Percentiles rank a stretch among this genome's conserved stretches.
These are phyloP conservation scores for Talaromyces verruculosus DNA, from an alignment of 2,329 filamentous ascomycete genomes.

Conservation along the genomic window DNA sequence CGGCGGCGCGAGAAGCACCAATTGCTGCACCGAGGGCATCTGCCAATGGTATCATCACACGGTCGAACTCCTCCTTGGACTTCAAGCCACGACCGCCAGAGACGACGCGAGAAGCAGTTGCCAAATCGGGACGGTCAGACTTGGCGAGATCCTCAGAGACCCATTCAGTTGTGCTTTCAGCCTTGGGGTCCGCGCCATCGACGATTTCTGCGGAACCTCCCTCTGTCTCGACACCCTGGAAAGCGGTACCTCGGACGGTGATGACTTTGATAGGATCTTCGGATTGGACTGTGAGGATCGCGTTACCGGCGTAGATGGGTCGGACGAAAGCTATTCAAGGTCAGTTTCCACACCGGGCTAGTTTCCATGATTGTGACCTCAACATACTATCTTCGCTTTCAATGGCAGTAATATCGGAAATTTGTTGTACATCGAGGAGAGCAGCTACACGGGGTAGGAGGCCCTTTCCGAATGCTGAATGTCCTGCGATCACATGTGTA, in stretches of 20 bases:
- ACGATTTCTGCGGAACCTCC: slow-evolving; percentile 74
- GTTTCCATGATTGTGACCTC: neutral
- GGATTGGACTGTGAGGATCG: slow-evolving; percentile 92
- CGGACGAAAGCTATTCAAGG: slow-evolving; percentile 70
- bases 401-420: slow-evolving; percentile 86
- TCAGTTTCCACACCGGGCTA: slow-evolving; percentile 18
- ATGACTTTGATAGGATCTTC: slow-evolving; percentile 81
- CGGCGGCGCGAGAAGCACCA: slow-evolving; percentile 88
- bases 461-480: slow-evolving; percentile 96
- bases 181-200: slow-evolving; percentile 81
- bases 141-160: slow-evolving; percentile 89
- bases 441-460: slow-evolving; percentile 88
- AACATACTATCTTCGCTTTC: slow-evolving; percentile 77
- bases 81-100: slow-evolving; percentile 93
- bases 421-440: slow-evolving; percentile 85
- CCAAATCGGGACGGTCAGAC: slow-evolving; percentile 89
- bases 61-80: slow-evolving; percentile 97
- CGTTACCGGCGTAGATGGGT: slow-evolving; percentile 96
- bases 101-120: slow-evolving; percentile 84
- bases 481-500: slow-evolving; percentile 84
- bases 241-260: slow-evolving; percentile 90
- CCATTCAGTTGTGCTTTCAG: slow-evolving; percentile 75
- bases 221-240: slow-evolving; percentile 70
- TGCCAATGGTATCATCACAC: slow-evolving; percentile 84
- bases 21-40: slow-evolving; percentile 94